A percentile compares a stretch with the other conserved stretches of the same genome.
These are phyloP conservation scores for Symbiodinium natans DNA, from an alignment of 73 alveolate species.

Conservation along the genomic window DNA sequence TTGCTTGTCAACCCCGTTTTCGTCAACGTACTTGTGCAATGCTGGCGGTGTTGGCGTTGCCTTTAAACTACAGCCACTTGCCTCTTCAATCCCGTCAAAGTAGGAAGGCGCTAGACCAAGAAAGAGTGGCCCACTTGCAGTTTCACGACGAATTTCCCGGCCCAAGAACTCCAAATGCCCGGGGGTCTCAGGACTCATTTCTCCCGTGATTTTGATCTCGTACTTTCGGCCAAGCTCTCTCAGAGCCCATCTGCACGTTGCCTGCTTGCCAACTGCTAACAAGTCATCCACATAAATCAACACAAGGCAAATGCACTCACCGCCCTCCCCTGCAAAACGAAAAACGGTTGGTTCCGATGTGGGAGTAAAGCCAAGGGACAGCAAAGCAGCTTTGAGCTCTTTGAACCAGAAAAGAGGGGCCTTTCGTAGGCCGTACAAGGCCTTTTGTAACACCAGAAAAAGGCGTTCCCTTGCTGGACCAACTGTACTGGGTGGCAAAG, in stretches of 20 bases:
- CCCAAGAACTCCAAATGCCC: background rate
- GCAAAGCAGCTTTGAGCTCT: background rate
- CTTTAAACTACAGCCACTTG: background rate
- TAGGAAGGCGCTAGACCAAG: background rate
- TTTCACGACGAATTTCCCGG: background rate
- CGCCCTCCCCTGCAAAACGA: background rate
- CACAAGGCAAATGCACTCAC: background rate
- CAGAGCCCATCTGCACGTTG: background rate
- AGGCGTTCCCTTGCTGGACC: background rate
- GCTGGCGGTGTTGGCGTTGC: background rate
- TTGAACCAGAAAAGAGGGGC: conserved; percentile 17
- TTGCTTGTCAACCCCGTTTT: background rate
- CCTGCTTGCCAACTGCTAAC: background rate
- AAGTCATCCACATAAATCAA: conserved; percentile 17
- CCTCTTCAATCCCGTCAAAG: background rate
- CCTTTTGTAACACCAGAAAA: background rate
- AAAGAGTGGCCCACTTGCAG: background rate
- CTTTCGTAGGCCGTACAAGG: background rate
- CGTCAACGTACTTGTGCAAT: background rate
- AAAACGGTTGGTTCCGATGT: background rate
- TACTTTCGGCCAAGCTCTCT: background rate
- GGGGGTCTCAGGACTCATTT: background rate
- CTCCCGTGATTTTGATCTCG: background rate
- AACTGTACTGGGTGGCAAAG: background rate
- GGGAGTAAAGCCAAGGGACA: background rate